Conservation (phyloP, 108 stramenopile species). For the Cylindrotheca fusiformis region DNA sequence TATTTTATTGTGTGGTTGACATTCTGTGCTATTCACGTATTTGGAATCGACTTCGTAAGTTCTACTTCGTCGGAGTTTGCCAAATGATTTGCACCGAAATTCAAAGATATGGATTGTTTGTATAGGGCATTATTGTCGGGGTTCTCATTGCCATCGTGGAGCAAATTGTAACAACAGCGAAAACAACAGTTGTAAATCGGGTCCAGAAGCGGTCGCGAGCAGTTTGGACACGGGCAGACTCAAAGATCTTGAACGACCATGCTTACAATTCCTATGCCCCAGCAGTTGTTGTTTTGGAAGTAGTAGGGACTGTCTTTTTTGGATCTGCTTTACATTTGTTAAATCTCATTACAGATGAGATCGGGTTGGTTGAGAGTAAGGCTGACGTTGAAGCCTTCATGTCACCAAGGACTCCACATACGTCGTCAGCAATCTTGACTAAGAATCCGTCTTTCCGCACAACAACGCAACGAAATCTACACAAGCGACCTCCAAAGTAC, state of each 20-base stretch:
- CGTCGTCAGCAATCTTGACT: slow-evolving; percentile 4
- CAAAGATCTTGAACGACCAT: slow-evolving; percentile 58
- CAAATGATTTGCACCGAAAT: background rate
- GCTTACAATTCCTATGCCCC: slow-evolving; percentile 44
- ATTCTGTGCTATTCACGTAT: slow-evolving; percentile 81
- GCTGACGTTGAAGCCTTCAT: background rate
- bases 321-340: slow-evolving; percentile 68
- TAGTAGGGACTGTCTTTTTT: slow-evolving; percentile 78
- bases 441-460: background rate
- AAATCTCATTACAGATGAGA: slow-evolving; percentile 51
- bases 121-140: slow-evolving; percentile 72
- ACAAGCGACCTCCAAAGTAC: slow-evolving; percentile 46
- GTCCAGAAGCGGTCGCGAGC: slow-evolving; percentile 73
- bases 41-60: slow-evolving; percentile 74
- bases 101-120: too few species aligned
- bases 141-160: slow-evolving; percentile 75
- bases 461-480: background rate
- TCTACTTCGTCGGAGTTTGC: slow-evolving; percentile 28
- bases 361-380: slow-evolving; percentile 46
- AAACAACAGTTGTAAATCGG: slow-evolving; percentile 40
- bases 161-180: slow-evolving; percentile 72
- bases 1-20: slow-evolving; percentile 79
- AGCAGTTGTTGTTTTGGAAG: slow-evolving; percentile 70
- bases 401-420: slow-evolving; percentile 8
- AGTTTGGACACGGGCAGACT: slow-evolving; percentile 65